These are phyloP conservation scores for Kernera saxatilis DNA, from an alignment of 345 rosid genomes.

Conservation along the genomic window DNA sequence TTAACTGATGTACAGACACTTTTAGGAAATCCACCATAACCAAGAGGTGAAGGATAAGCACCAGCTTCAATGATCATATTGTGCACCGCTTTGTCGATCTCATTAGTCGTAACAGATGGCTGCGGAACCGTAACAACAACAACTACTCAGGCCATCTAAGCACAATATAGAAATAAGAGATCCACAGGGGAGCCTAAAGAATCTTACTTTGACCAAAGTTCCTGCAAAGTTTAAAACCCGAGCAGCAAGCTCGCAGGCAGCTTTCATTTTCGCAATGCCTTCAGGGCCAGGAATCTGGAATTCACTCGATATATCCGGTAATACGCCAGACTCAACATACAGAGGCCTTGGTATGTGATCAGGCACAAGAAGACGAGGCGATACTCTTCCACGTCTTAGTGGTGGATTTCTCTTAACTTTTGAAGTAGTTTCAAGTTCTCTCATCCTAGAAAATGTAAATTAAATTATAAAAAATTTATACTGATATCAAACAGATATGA, in stretches of 20 bases:
- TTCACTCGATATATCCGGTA: slow-evolving; percentile 65
- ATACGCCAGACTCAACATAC: slow-evolving; percentile 43
- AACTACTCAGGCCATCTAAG: background rate
- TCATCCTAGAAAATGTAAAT: slow-evolving; percentile 40
- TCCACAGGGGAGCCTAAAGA: background rate
- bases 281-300: slow-evolving; percentile 71
- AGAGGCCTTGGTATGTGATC: slow-evolving; percentile 79
- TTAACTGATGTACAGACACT: slow-evolving; percentile 94
- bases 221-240: slow-evolving; percentile 74
- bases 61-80: slow-evolving; percentile 88
- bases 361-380: slow-evolving; percentile 72
- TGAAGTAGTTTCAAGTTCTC: slow-evolving; percentile 42
- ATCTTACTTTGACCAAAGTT: slow-evolving; percentile 67
- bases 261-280: slow-evolving; percentile 65
- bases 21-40: slow-evolving; percentile 93
- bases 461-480: background rate
- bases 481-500: background rate
- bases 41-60: slow-evolving; percentile 98
- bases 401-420: slow-evolving; percentile 53
- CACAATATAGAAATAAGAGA: background rate
- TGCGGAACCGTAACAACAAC: slow-evolving; percentile 22
- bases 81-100: slow-evolving; percentile 92
- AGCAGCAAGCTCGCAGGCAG: slow-evolving; percentile 93
- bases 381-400: slow-evolving; percentile 76
- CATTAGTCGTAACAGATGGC: slow-evolving; percentile 92